Evolutionary conservation across 352 stramenopile species (phyloP), one percentile per base, ranked within the genome.

Genomic region (Aphanomyces stellatus): DNA sequence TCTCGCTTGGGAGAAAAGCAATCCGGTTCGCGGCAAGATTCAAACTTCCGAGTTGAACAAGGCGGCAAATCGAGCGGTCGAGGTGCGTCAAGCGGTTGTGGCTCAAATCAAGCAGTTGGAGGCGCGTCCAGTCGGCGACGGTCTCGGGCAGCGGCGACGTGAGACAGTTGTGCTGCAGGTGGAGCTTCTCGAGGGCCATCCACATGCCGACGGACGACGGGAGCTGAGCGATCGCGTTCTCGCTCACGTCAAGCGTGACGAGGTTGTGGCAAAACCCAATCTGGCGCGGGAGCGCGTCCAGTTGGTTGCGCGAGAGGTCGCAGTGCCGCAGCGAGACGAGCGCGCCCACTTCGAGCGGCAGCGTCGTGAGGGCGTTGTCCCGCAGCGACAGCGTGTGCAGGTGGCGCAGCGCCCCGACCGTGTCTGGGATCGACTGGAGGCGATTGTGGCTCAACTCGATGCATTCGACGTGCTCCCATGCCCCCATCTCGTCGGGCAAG

Each of bases 101-200:
- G 8, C 76, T 76, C 0, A 91, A 40, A 66, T 91, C 82, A 15
- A 88, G 61, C 49, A 88, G 88, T 31, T 72, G 42, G n/a, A 91
- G 73, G 0, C 41, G 63, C 4, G 53, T 43, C 22, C 87, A 66
- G 41, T 64, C 64, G 22, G 19, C 60, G 17, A 90, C 77, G 4
- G 82, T 73, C 30, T 73, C 53, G 0, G 86, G 81, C 13, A 94
- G 71, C 5, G 31, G 28, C 8, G 53, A 62, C 51, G n/a, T 0
- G 6, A 94, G 59, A 2, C 68, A 62, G 59, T 94, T 94, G 64
- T 87, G 75, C 10, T 76, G 80, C 15, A 91, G 35, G 59, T 85
- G 56, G 46, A 90, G 33, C 13, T 42, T 37, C n/a, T 69, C 65
- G 1, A 94, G 64, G 2, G 72, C 75, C 19, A 66, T 65, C 10